Evolutionary conservation across 352 stramenopile species (phyloP), one percentile per base, ranked within the genome.

Genomic region (Phytophthora pistaciae): DNA sequence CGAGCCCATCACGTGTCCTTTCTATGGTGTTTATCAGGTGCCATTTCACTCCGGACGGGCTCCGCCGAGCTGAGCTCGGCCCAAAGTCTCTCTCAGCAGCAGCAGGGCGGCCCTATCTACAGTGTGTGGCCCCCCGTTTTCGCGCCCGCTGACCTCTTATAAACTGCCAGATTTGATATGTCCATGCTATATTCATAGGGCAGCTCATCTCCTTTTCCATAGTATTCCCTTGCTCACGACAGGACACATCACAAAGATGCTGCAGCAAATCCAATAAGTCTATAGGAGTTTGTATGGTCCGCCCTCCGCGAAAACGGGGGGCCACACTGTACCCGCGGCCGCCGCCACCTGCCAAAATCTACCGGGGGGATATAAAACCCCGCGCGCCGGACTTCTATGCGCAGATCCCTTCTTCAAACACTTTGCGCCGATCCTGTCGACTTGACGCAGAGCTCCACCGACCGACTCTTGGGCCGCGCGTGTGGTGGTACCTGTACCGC

Each of bases 21-120:
- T 72, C 71, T 78, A 56, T 78, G 33, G 5, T 33, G 16, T 67
- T 77, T 74, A 70, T 70, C 65, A 74, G 65, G 65, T 77, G 52
- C 29, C n/a, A 16, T 13, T 16, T 48, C n/a, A n/a, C n/a, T 10
- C 40, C 46, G 29, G 56, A 72, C 11, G 29, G 50, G 60, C 66
- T 69, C 66, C 60, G 36, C 44, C 9, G 13, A 21, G 46, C 36
- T 9, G 6, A 21, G 46, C 36, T 13, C 13, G 44, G 13, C 5
- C 29, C 36, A 44, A 18, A 44, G 36, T 44, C 38, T 44, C 38
- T 44, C 25, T 23, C 13, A 13, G 53, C 27, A 38, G 21, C 14
- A 5, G 57, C n/a, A n/a, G n/a, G 23, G 11, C 11, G 27, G 36
- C 21, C 36, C 55, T 70, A 70, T 71, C 20, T 64, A 68, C n/a